These are phyloP conservation scores for Yarrowia sp. DNA, from an alignment of 805 yeast genomes.

Conservation along the genomic window DNA sequence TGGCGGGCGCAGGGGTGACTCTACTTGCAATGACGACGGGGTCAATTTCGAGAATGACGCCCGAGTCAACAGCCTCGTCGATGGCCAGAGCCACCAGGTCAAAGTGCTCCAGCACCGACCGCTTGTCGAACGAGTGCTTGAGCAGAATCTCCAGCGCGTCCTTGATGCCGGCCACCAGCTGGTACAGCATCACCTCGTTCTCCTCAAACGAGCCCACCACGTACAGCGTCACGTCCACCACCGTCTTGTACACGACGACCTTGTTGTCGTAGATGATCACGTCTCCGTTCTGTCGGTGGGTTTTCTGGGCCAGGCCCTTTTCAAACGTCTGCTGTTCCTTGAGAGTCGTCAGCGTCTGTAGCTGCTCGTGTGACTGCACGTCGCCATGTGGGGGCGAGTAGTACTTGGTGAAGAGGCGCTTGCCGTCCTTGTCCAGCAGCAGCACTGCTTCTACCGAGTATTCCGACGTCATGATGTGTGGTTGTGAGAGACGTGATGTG, in stretches of 20 bases:
- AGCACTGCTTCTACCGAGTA: conserved; percentile 79
- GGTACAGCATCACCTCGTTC: conserved; percentile 77
- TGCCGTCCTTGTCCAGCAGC: conserved; percentile 77
- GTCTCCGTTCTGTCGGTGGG: conserved; percentile 78
- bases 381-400: conserved; percentile 59
- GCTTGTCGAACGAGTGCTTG: conserved; percentile 66
- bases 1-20: conserved; percentile 81
- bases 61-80: conserved; percentile 93
- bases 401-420: conserved; percentile 79
- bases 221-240: conserved; percentile 68
- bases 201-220: conserved; percentile 74
- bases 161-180: conserved; percentile 68
- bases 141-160: conserved; percentile 79
- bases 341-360: conserved; percentile 39
- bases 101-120: conserved; percentile 72
- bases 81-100: conserved; percentile 82
- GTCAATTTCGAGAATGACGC: conserved; percentile 86
- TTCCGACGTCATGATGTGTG: conserved; percentile 42
- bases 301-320: conserved; percentile 62
- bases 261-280: conserved; percentile 74
- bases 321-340: conserved; percentile 79
- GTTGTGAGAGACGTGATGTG: background rate
- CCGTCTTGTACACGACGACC: conserved; percentile 81
- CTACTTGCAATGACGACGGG: conserved; percentile 82
- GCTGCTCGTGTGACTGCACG: background rate